Base-by-base conservation (phyloP, 768 basidiomycete genomes). In the Amanita pallidorosea region DNA sequence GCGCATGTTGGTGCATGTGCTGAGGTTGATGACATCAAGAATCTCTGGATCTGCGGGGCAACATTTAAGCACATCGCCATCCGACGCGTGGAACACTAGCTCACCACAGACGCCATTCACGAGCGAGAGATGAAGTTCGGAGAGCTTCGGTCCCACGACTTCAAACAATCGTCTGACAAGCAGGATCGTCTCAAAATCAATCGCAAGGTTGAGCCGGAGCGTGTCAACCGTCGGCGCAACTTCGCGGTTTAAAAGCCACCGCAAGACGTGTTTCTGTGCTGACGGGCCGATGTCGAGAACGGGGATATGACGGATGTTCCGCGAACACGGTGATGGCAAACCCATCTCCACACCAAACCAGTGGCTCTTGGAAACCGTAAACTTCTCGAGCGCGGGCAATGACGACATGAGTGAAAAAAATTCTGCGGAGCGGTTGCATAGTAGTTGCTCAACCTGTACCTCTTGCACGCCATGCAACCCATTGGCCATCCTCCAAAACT, bases 331-430 rank as follows among this genome's bases (percentile, higher is more conserved):
- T 36, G 36, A 37, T 7, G 22, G 15, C 33, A 22, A 23, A 22
- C 12, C 23, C 36, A 23, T 17, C 12, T 36, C 35, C 17, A 15
- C 17, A 6, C 20, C 34, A 38, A 35, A 48, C 49, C 61, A 60
- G 33, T 51, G 58, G 38, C 62, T 56, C 38, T 57, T 55, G n/a
- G 61, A 61, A 29, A 67, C 61, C 6, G 64, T 61, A 9, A 68
- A 52, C 5, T 51, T 56, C 45, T 62, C 56, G 2, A 67, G 58
- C 12, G 55, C 49, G 1, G 62, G 63, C 8, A 66, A 55, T n/a
- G 61, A 58, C 9, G 61, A 60, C 38, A 65, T 52, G 48, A 63
- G 63, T 17, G 49, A 53, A 48, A 67, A 62, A 52, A 67, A 61
- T 6, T 53, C 42, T 13, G 54, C 49, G 7, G 62, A 56, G 17